Base-by-base conservation (phyloP, 129 eudicot genomes). In the Kitagawia praeruptora region DNA sequence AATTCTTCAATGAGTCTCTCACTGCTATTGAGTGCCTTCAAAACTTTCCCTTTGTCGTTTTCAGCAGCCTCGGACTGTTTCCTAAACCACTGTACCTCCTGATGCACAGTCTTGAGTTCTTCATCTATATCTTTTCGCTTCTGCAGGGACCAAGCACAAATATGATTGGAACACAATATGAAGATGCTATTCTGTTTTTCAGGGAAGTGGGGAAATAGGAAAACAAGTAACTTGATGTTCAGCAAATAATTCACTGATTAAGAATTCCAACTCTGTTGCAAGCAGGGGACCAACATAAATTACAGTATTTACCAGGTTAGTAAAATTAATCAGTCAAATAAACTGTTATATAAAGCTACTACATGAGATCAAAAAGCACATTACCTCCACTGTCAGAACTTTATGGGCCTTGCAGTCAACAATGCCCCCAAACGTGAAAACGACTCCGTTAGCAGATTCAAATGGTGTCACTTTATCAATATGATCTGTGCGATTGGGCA, bases 341-440 rank as follows among this genome's bases (percentile, higher is more conserved):
- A 73, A 7, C 38, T 8, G 37, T 73, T 73, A 0, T 21, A 73
- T 12, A 6, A n/a, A 73, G 47, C 37, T 44, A 44, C 34, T 25
- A 37, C 25, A 41, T 25, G 31, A n/a, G 19, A n/a, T 74, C 31
- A 28, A 74, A 74, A 74, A 44, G 58, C 40, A 25, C 27, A 44
- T 73, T 89, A 93, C 98, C 98, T 93, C 98, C 12, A 83, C 82
- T 15, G 93, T 89, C 74, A 85, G 93, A 37, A 78, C 88, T 82
- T 82, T 89, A 76, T 93, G 96, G 78, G 98, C 93, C 87, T 93
- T 93, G 95, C 98, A 91, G 79, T 91, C 97, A 73, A 91, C 95
- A 53, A 93, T 93, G n/a, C 97, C 98, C 39, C 98, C 98, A 67
- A 91, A 93, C 79, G 82, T 93, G 23, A 93, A 89, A 51, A 91